Base-by-base conservation (phyloP, 495 filamentous ascomycete genomes). In the Tuber brumale region DNA sequence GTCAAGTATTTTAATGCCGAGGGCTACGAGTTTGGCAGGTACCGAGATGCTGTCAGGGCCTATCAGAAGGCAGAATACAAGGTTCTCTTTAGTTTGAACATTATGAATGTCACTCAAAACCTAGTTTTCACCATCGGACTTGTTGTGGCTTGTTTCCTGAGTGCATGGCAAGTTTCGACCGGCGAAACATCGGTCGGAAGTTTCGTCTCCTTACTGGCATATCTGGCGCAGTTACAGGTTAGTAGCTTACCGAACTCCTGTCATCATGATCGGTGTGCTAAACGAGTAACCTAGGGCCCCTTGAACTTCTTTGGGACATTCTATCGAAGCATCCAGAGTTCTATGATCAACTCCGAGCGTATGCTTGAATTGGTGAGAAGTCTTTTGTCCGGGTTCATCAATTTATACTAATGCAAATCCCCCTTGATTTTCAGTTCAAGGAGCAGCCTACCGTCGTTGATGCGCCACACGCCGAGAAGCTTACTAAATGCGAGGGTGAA, bases 1-100 rank as follows among this genome's bases (percentile, higher is more conserved):
- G 95, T 99, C 81, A 98, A 99, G 84, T 98, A 98, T 82, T 99
- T 99, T 88, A 97, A 97, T 82, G 95, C 95, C 3, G 95, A 99
- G 83, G 87, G 90, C 10, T 97, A 94, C 83, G 95, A 99, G 81
- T 97, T 97, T 84, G 88, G 90, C 51, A 90, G 96, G 14, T 97
- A 95, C 81, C 88, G 93, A 27, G 84, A 86, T 3, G 93, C 95
- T 5, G 93, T 99, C 35, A 85, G 87, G 42, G 91, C 91, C 73
- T 97, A 90, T 84, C 96, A 99, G 84, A 86, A 85, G 73, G 92
- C 93, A 70, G 95, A 97, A 85, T 94, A 95, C 82, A 90, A 92
- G 77, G 94, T 97, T 41, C 87, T 93, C 14, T 89, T 93, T 79
- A 96, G 94, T 71, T 88, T 97, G 76, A 95, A 93, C 80, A 83